Conservation (phyloP, 2,329 filamentous ascomycete genomes). For the Stagonosporopsis vannaccii region DNA sequence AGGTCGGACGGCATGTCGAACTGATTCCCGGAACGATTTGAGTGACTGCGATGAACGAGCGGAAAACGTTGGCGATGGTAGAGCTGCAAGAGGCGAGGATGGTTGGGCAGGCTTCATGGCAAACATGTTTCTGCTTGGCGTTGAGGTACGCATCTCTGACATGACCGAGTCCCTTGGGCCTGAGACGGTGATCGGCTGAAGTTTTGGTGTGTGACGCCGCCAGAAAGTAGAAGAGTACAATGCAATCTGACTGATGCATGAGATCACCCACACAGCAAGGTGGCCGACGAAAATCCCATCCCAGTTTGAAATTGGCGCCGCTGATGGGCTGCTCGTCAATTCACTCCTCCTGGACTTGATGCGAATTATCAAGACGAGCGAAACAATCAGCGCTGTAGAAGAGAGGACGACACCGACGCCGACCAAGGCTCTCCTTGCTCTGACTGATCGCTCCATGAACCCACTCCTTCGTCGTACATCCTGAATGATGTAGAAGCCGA, state of each 20-base stretch:
- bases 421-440: conserved; percentile 28
- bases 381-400: conserved; percentile 33
- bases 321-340: conserved; percentile 22
- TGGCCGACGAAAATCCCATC: conserved; percentile 43
- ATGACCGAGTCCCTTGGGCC: conserved; percentile 47
- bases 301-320: conserved; percentile 31
- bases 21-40: conserved; percentile 46
- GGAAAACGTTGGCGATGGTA: conserved; percentile 49
- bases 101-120: conserved; percentile 33
- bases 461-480: conserved; percentile 39
- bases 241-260: conserved; percentile 39
- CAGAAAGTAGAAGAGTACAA: conserved; percentile 42
- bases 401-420: conserved; percentile 34
- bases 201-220: conserved; percentile 27
- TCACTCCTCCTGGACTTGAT: conserved; percentile 35
- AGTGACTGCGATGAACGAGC: conserved; percentile 46
- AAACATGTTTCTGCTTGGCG: conserved; percentile 35
- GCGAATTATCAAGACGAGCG: conserved; percentile 37
- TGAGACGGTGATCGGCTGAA: conserved; percentile 30
- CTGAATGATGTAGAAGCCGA: conserved; percentile 41
- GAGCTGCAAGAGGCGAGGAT: conserved; percentile 37
- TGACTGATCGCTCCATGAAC: conserved; percentile 28
- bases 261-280: conserved; percentile 44
- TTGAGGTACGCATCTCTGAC: conserved; percentile 41
- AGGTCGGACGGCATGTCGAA: conserved; percentile 49